Evolutionary conservation across 2,329 filamentous ascomycete genomes (phyloP).

Genomic region (Elsinoe fawcettii): DNA sequence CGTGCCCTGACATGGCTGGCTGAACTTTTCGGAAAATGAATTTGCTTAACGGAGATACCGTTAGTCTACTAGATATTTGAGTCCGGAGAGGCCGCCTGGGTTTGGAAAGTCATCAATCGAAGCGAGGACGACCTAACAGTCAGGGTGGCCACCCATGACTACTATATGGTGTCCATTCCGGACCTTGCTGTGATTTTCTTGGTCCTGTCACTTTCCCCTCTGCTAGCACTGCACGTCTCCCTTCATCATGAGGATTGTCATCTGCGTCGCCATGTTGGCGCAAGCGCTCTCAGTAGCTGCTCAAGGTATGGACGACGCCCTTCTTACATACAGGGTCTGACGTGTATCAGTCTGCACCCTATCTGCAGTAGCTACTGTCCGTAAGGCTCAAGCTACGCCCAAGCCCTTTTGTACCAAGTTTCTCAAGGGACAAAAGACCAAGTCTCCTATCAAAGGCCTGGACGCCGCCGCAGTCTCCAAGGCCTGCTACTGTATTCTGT

Average conservation of each 20-base stretch:
- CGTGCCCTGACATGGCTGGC: not conserved
- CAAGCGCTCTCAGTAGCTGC: not conserved
- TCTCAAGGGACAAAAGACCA: constrained; percentile 1
- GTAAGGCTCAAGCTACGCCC: not conserved
- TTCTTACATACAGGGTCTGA: not conserved
- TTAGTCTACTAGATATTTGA: not conserved
- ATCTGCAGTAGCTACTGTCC: not conserved
- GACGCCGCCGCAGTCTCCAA: not conserved
- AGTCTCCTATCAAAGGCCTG: not conserved
- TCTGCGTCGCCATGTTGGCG: not conserved
- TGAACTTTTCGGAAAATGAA: not conserved
- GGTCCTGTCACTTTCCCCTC: not conserved
- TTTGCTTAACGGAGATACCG: not conserved
- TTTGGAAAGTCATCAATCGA: not conserved
- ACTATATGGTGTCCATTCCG: not conserved
- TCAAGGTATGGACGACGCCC: not conserved
- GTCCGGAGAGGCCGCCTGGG: not conserved
- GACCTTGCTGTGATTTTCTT: not conserved
- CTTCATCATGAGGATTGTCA: not conserved
- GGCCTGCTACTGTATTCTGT: constrained; percentile 6
- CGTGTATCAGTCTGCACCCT: not conserved
- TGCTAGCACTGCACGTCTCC: too few relatives aligned
- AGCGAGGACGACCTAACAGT: not conserved
- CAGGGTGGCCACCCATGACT: not conserved
- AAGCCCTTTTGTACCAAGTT: not conserved